Conservation (phyloP, 2,329 filamentous ascomycete species). For the Lachnellula arida region DNA sequence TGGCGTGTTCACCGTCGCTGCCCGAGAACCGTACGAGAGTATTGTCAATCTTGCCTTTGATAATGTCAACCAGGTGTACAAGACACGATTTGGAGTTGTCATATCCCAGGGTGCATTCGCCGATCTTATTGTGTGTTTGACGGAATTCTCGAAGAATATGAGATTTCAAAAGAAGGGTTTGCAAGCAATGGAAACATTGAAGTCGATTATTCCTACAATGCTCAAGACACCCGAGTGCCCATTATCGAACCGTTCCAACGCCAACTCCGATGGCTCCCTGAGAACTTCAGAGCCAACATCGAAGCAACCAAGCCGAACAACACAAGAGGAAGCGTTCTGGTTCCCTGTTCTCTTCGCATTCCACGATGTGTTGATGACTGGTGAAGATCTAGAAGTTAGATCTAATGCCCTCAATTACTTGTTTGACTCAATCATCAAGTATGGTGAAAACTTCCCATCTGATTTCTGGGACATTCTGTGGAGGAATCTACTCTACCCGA, state of each 20-base stretch:
- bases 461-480: constrained; percentile 99
- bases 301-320: constrained; percentile 68
- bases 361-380: constrained; percentile 98
- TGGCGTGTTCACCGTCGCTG: constrained; percentile 94
- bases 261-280: constrained; percentile 33
- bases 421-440: constrained; percentile 86
- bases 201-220: constrained; percentile 92
- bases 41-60: constrained; percentile 97
- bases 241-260: constrained; percentile 60
- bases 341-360: constrained; percentile 98
- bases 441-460: constrained; percentile 84
- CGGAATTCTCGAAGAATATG: constrained; percentile 97
- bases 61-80: constrained; percentile 93
- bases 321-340: constrained; percentile 96
- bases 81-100: constrained; percentile 89
- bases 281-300: constrained; percentile 38
- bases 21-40: constrained; percentile 85
- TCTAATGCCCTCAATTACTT: constrained; percentile 91
- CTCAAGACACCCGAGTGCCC: constrained; percentile 93
- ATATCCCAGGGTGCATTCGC: constrained; percentile 96
- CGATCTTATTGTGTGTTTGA: constrained; percentile 91
- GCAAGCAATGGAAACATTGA: constrained; percentile 90
- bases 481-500: constrained; percentile 94
- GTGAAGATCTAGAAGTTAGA: constrained; percentile 93
- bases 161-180: constrained; percentile 98